Percentiles rank a stretch among this genome's conserved stretches.
Evolutionary conservation across 2,329 filamentous ascomycete species (phyloP).

Genomic region (Scopulariopsis brevicaulis): DNA sequence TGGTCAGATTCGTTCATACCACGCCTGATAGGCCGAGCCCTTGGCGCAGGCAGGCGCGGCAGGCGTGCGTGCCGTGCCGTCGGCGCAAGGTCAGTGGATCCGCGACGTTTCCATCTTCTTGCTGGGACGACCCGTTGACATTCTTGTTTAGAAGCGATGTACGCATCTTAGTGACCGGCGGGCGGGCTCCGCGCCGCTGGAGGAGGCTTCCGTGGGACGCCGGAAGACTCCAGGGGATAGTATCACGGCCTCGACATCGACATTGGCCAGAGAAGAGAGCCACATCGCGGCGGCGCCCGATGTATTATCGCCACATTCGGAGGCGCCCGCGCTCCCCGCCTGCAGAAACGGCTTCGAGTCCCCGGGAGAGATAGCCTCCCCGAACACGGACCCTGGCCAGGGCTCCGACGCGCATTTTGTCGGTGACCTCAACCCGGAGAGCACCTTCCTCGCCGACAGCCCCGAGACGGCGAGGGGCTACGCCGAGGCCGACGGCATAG

Average conservation of each 20-base stretch:
- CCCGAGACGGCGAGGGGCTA: slow-evolving; percentile 4
- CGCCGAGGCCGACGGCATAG: slow-evolving; percentile 7
- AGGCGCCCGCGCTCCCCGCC: background rate
- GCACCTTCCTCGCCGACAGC: slow-evolving; percentile 9
- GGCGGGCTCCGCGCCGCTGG: background rate
- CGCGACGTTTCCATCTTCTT: background rate
- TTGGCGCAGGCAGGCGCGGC: slow-evolving; percentile 8
- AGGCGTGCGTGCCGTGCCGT: slow-evolving; percentile 9
- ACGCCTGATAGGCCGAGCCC: slow-evolving; percentile 5
- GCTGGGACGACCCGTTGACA: background rate
- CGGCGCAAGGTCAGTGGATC: slow-evolving; percentile 7
- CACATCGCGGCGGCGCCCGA: no score
- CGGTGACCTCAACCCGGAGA: slow-evolving; percentile 10
- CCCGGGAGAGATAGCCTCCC: background rate
- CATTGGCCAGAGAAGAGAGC: no score
- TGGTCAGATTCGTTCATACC: slow-evolving; percentile 10
- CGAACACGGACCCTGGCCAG: slow-evolving; percentile 1
- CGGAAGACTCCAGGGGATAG: background rate
- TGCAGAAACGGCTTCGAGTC: background rate
- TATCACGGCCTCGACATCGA: no score
- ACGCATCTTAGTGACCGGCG: slow-evolving; percentile 4
- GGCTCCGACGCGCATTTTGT: slow-evolving; percentile 8
- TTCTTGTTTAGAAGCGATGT: slow-evolving; percentile 8
- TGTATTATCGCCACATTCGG: background rate
- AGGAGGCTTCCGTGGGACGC: background rate